A percentile compares a stretch with the other conserved stretches of the same genome.
These are phyloP conservation scores for Gastrodia elata DNA, from an alignment of 106 monocot species.

Conservation along the genomic window DNA sequence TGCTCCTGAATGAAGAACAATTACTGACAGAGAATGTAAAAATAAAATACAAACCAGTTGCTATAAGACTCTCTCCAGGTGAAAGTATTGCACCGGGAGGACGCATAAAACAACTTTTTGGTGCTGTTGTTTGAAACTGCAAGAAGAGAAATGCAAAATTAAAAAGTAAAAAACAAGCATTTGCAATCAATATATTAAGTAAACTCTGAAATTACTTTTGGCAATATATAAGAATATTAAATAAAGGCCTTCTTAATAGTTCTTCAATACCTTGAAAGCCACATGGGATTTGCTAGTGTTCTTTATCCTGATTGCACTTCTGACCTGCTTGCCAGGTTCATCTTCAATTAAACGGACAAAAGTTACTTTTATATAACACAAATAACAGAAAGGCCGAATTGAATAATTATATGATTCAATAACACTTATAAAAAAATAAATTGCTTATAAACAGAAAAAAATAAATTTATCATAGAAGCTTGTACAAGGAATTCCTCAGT, in stretches of 20 bases:
- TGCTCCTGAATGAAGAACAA: background rate
- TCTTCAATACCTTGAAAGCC: conserved; percentile 31
- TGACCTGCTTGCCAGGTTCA: conserved; percentile 39
- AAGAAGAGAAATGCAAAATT: conserved; percentile 1
- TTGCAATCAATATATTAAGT: background rate
- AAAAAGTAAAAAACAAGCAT: background rate
- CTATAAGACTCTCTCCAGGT: conserved; percentile 35
- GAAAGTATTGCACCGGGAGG: conserved; percentile 34
- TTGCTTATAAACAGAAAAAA: background rate
- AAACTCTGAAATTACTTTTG: background rate
- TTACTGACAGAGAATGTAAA: background rate
- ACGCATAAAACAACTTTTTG: conserved; percentile 51
- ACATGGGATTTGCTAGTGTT: conserved; percentile 40
- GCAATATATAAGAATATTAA: background rate
- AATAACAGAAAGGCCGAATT: background rate
- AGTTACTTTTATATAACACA: background rate
- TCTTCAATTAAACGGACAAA: conserved; percentile 15
- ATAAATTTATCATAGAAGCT: no score
- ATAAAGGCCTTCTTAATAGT: background rate
- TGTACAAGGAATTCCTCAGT: background rate
- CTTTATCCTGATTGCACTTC: conserved; percentile 37
- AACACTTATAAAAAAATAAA: background rate
- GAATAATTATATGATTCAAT: background rate
- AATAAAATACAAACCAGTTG: conserved; percentile 19
- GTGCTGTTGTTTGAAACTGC: conserved; percentile 42